Conservation (phyloP, 2,329 filamentous ascomycete species). For the Colletotrichum spaethianum region DNA sequence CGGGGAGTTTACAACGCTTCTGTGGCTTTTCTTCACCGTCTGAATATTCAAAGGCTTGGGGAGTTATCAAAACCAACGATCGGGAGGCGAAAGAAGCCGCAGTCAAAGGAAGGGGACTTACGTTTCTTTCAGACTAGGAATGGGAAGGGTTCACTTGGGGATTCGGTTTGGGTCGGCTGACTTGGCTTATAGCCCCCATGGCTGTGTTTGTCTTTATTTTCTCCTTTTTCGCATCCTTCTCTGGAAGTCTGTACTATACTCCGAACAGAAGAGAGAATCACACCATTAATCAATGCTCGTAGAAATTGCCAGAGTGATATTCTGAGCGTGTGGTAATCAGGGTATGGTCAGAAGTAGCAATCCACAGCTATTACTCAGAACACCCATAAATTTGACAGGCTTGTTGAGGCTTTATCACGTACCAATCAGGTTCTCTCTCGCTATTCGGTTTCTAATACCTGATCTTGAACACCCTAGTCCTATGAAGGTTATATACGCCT, state of each 20-base stretch:
- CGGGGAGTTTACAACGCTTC: neutral
- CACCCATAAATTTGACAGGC: neutral
- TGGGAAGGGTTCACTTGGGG: neutral
- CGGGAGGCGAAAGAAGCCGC: conserved; percentile 9
- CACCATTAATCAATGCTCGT: neutral
- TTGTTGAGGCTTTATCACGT: neutral
- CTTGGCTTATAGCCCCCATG: conserved; percentile 5
- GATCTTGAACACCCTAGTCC: neutral
- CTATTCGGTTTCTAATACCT: neutral
- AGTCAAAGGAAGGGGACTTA: neutral
- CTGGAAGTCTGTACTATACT: conserved; percentile 12
- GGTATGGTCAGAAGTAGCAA: neutral
- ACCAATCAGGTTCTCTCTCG: neutral
- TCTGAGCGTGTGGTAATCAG: neutral
- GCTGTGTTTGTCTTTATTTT: neutral
- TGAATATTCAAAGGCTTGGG: neutral
- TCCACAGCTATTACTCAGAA: neutral
- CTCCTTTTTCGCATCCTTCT: neutral
- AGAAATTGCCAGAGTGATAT: neutral
- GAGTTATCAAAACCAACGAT: neutral
- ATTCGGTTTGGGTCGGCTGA: conserved; percentile 18
- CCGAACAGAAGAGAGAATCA: neutral
- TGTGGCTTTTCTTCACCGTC: neutral
- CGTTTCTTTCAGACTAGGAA: neutral
- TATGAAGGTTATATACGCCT: neutral